Evolutionary conservation across 2,329 filamentous ascomycete species (phyloP).

Genomic region (Ophiosphaerella korrae): DNA sequence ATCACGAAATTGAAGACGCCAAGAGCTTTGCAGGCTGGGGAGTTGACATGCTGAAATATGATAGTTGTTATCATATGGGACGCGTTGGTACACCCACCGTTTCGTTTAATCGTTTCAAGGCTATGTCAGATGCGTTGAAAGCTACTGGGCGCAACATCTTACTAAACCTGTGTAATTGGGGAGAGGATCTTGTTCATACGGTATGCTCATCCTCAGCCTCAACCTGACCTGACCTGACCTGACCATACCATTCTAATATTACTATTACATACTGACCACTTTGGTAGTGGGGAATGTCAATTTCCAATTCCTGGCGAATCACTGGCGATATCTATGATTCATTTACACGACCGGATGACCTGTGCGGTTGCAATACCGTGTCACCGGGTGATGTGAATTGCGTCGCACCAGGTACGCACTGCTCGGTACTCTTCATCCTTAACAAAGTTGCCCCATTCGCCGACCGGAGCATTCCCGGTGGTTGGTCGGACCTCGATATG

Average conservation of each 20-base stretch:
- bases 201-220: conserved; percentile 8
- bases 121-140: conserved; percentile 31
- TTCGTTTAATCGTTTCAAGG: conserved; percentile 35
- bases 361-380: conserved; percentile 33
- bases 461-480: conserved; percentile 33
- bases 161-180: conserved; percentile 45
- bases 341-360: conserved; percentile 34
- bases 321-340: conserved; percentile 39
- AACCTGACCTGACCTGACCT: too few species aligned
- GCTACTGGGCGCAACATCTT: conserved; percentile 31
- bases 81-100: conserved; percentile 30
- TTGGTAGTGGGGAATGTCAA: conserved; percentile 39
- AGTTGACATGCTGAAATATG: conserved; percentile 46
- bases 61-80: conserved; percentile 43
- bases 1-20: conserved; percentile 32
- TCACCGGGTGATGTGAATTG: conserved; percentile 31
- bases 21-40: conserved; percentile 39
- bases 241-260: background rate
- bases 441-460: conserved; percentile 37
- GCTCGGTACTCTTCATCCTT: conserved; percentile 35
- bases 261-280: conserved; percentile 2
- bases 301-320: conserved; percentile 44
- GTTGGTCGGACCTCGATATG: conserved; percentile 40
- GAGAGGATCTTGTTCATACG: conserved; percentile 37
- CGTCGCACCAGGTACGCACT: conserved; percentile 33